Base-by-base conservation (phyloP, 345 rosid species). In the Clausena lansium region DNA sequence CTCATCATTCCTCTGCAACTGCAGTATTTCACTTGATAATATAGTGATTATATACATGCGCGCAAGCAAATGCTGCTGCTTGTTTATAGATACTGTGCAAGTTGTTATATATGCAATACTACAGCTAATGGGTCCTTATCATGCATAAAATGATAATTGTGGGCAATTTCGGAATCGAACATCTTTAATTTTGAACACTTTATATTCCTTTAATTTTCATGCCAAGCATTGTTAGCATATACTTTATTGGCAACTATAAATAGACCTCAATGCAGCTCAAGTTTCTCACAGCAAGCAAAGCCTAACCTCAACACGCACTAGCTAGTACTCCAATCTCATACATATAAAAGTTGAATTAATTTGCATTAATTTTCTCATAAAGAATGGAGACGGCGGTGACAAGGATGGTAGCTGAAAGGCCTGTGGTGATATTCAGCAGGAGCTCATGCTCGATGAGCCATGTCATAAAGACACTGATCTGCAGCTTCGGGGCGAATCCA, bases 391-490 rank as follows among this genome's bases (percentile, higher is more conserved):
- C 85, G 19, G 71, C 35, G 35, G 80, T 90, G 73, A 86, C 82
- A 66, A 72, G 84, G 39, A 66, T 92, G 87, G 90, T 93, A 30
- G 87, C 67, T n/a, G 95, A 89, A 33, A 88, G 82, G 83, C 89
- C 99, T 1, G 93, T 90, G 80, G 98, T 95, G 87, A 83, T 95
- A 17, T 95, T 93, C 80, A 95, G 93, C 93, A 88, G 81, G 88
- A 92, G 88, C 85, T 76, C 81, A 25, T 92, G 97, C 66, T 85
- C 88, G 85, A 93, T 90, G 92, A 84, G 96, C 84, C 93, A 95
- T 73, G 82, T 94, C 3, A 88, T 93, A 67, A 90, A 87, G 85
- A 55, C 89, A n/a, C 90, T 95, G 20, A 86, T 95, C 62, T 55
- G 80, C 15, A 86, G 95, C 38, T 92, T 85, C n/a, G 98, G 98